Evolutionary conservation across 2,329 filamentous ascomycete species (phyloP).

Genomic region (Penicillium fuscoglaucum): DNA sequence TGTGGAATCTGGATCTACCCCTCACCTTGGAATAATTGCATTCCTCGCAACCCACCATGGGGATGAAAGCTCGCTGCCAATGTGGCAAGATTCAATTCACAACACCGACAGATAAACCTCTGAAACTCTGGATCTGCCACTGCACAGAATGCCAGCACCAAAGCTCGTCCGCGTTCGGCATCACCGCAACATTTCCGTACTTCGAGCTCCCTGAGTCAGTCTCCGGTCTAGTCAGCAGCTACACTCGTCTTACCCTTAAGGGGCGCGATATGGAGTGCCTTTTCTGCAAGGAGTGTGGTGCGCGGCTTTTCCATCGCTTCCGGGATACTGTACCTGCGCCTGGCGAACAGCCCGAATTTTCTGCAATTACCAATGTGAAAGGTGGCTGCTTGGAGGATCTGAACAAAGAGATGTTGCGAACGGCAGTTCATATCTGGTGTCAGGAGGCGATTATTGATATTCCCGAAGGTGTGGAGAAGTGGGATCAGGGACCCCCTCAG

Average conservation of each 20-base stretch:
- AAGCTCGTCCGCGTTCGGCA: slow-evolving; percentile 66
- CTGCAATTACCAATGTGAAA: slow-evolving; percentile 61
- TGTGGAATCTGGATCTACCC: not conserved
- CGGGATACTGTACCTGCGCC: slow-evolving; percentile 42
- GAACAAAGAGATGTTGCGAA: slow-evolving; percentile 59
- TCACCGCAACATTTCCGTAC: slow-evolving; percentile 68
- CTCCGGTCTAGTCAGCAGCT: slow-evolving; percentile 23
- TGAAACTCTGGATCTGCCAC: slow-evolving; percentile 71
- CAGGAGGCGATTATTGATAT: slow-evolving; percentile 68
- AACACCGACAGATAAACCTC: slow-evolving; percentile 60
- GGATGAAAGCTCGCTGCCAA: slow-evolving; percentile 63
- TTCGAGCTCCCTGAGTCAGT: slow-evolving; percentile 55
- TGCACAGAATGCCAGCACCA: slow-evolving; percentile 67
- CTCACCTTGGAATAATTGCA: not conserved
- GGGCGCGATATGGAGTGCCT: slow-evolving; percentile 63
- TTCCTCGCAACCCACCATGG: slow-evolving; percentile 8
- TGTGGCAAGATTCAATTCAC: slow-evolving; percentile 65
- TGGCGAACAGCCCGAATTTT: slow-evolving; percentile 49
- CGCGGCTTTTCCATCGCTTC: slow-evolving; percentile 60
- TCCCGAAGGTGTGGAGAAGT: slow-evolving; percentile 60
- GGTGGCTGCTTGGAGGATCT: slow-evolving; percentile 66
- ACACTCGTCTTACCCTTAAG: slow-evolving; percentile 58
- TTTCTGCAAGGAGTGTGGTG: slow-evolving; percentile 67
- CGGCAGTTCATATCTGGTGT: slow-evolving; percentile 67
- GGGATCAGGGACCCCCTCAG: slow-evolving; percentile 53